Evolutionary conservation across 768 basidiomycete genomes (phyloP).

Genomic region (Mycena rebaudengoi): DNA sequence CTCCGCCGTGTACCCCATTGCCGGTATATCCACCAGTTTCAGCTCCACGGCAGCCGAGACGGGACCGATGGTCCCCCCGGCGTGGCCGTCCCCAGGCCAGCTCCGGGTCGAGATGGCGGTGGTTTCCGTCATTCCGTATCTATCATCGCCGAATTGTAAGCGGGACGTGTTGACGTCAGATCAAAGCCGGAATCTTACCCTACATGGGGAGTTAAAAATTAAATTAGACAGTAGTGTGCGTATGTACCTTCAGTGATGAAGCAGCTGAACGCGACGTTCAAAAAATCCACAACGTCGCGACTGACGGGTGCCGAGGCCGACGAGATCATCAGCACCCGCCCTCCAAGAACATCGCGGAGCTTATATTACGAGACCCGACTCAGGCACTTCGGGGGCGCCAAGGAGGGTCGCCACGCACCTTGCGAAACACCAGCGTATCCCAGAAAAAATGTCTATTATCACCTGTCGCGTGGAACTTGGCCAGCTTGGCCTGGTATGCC

Average conservation of each 20-base stretch:
- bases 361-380: no score
- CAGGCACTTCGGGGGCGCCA: no score
- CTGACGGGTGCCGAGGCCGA: conserved; percentile 93
- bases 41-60: conserved; percentile 79
- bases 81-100: conserved; percentile 65
- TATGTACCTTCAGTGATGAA: conserved; percentile 79
- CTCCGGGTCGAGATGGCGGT: conserved; percentile 67
- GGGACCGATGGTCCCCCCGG: conserved; percentile 84
- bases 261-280: conserved; percentile 82
- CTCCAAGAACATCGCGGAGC: conserved; percentile 87
- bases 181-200: no score
- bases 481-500: conserved; percentile 80
- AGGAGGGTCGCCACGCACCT: no score
- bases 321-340: conserved; percentile 69
- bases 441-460: conserved; percentile 79
- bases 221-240: no score
- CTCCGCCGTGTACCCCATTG: conserved; percentile 49
- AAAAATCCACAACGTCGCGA: conserved; percentile 85
- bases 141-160: no score
- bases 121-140: conserved; percentile 93
- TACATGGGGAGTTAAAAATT: conserved; percentile 28
- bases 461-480: conserved; percentile 75
- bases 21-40: conserved; percentile 90
- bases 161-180: no score
- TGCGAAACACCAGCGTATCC: conserved; percentile 91